Conservation (phyloP, 371 early-diverging fungal species). For the Scutellospora calospora region DNA sequence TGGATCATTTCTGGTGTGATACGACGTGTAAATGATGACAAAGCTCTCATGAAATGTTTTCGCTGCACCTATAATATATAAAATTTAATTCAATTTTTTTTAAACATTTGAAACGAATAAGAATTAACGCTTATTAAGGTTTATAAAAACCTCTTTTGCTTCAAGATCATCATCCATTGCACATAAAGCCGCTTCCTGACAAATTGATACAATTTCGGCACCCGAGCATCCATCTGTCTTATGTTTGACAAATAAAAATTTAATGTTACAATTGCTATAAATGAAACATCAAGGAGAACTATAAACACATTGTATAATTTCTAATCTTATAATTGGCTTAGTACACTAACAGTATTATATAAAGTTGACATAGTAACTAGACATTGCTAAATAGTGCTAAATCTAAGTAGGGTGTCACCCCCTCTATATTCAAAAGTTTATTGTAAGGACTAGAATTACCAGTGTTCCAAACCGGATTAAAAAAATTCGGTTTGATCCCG, state of each 20-base stretch:
- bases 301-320: background rate
- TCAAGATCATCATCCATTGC: constrained; percentile 91
- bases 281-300: background rate
- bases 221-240: constrained; percentile 93
- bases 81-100: background rate
- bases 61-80: constrained; percentile 59
- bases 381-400: too few species aligned
- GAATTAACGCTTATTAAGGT: background rate
- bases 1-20: constrained; percentile 92
- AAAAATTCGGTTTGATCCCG: too few species aligned
- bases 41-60: constrained; percentile 76
- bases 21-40: constrained; percentile 69
- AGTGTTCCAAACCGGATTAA: too few species aligned
- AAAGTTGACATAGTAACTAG: too few species aligned
- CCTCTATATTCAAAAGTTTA: too few species aligned
- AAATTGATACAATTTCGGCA: constrained; percentile 93
- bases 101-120: constrained; percentile 19
- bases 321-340: too few species aligned
- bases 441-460: too few species aligned
- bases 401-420: too few species aligned
- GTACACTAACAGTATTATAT: too few species aligned
- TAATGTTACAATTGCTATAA: constrained; percentile 21
- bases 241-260: background rate
- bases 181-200: constrained; percentile 92
- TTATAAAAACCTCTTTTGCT: constrained; percentile 57